phyloP scores from a whole-genome alignment of 257 asterid genomes.

The Jacaranda copaia region DNA sequence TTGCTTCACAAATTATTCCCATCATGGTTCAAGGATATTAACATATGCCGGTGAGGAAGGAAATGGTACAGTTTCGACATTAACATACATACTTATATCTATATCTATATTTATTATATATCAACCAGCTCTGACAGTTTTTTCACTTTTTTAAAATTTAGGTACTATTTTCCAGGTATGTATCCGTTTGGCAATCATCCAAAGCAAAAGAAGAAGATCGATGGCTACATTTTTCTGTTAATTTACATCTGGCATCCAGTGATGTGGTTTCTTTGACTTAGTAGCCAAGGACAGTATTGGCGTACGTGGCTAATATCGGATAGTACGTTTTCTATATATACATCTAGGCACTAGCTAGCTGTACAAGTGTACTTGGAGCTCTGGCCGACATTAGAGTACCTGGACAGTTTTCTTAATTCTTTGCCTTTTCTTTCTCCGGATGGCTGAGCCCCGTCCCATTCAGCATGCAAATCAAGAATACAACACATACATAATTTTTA shows the following conservation, averaged over 20 bases:
- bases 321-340: constrained; percentile 32
- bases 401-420: constrained; percentile 44
- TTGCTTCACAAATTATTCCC: no score
- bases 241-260: constrained; percentile 21
- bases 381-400: constrained; percentile 45
- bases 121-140: no score
- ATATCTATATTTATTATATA: no score
- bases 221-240: not conserved
- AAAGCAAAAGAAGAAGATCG: constrained; percentile 27
- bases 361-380: constrained; percentile 37
- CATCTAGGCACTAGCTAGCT: constrained; percentile 27
- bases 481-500: not conserved
- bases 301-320: constrained; percentile 10
- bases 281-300: constrained; percentile 35
- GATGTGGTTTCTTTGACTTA: constrained; percentile 34
- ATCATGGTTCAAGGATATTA: no score
- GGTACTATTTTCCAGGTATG: constrained; percentile 17
- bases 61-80: no score
- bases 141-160: no score
- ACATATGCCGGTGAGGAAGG: no score
- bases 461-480: constrained; percentile 42
- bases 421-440: constrained; percentile 40
- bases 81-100: no score
- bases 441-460: not conserved
- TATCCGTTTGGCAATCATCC: constrained; percentile 13